Base-by-base conservation (phyloP, 2,329 filamentous ascomycete species). In the Penicillium sumatraense region DNA sequence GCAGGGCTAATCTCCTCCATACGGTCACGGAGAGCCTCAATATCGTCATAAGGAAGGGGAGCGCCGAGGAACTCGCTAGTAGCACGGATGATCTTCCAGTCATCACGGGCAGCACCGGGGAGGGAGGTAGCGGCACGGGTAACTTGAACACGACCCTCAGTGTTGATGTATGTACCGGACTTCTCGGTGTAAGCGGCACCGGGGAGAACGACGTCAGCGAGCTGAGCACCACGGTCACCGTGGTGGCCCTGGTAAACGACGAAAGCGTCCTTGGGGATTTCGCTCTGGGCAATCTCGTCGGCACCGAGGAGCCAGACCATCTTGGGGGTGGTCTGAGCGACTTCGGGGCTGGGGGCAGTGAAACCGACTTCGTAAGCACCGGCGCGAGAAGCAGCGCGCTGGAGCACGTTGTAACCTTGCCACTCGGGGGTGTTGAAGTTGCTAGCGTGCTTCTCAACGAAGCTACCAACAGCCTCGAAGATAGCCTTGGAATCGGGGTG, bases 51-150 rank as follows among this genome's bases (percentile, higher is more conserved):
- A 20, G 92, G 90, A 50, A 99, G 85, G 62, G 93, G 89, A 24
- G 82, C 86, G 57, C 90, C 91, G 14, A 99, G 83, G 79, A 96
- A 97, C 78, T 98, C 95, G 70, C 90, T 95, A 53, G 85, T 87
- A 16, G 95, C 95, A 62, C 95, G 91, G 66, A 99, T 87, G 70
- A 99, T 98, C 86, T 98, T 99, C 95, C 95, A 99, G 80, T 99
- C 95, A 61, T 95, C 93, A 71, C 95, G 87, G 53, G 93, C 87
- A 50, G 92, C 95, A 57, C 95, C 95, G 21, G 92, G 91, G 62
- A 96, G 83, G 42, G 89, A 90, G 33, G 92, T 96, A 26, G 95
- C 95, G 45, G 91, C 89, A 63, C 95, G 90, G 51, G 90, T 95
- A 81, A 96, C 89, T 80, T 99, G 95, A 20, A 95, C 91, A 67